Evolutionary conservation across 441 rosid genomes (phyloP).

Genomic region (Populus trichocarpa): DNA sequence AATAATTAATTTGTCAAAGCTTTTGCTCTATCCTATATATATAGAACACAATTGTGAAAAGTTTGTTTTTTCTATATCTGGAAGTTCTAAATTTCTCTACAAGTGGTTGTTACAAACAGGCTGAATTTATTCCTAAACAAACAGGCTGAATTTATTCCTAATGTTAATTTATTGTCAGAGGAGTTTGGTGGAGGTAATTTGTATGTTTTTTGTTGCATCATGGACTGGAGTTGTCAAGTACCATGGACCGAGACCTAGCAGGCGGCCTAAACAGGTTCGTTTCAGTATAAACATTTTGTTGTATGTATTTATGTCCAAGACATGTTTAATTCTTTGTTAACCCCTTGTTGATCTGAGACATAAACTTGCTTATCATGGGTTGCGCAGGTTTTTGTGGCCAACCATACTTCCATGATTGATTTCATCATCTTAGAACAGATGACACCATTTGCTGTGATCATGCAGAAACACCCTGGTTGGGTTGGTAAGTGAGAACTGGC

Average conservation of each 20-base stretch:
- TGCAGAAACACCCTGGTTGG: conserved; percentile 99
- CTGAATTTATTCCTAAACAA: conserved; percentile 2
- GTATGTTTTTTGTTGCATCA: conserved; percentile 98
- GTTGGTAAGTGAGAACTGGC: conserved; percentile 63
- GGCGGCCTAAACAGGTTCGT: conserved; percentile 90
- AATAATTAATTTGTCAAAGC: background rate
- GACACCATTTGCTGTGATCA: conserved; percentile 95
- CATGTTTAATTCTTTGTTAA: background rate
- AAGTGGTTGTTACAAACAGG: background rate
- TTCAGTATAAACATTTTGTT: background rate
- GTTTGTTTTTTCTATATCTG: background rate
- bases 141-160: background rate
- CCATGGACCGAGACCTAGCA: conserved; percentile 97
- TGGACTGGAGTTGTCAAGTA: conserved; percentile 98
- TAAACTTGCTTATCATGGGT: conserved; percentile 18
- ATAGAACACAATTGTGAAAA: background rate
- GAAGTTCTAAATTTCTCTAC: background rate
- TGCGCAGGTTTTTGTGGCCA: conserved; percentile 90
- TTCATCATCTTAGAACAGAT: conserved; percentile 90
- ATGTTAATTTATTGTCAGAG: conserved; percentile 46
- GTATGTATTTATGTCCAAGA: background rate
- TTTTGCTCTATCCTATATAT: conserved; percentile 1
- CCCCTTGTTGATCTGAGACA: background rate
- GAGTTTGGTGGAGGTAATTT: conserved; percentile 89
- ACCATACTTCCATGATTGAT: conserved; percentile 99